A percentile compares a stretch with the other conserved stretches of the same genome.
Conservation (phyloP, 768 basidiomycete genomes). For the Mycena sanguinolenta region DNA sequence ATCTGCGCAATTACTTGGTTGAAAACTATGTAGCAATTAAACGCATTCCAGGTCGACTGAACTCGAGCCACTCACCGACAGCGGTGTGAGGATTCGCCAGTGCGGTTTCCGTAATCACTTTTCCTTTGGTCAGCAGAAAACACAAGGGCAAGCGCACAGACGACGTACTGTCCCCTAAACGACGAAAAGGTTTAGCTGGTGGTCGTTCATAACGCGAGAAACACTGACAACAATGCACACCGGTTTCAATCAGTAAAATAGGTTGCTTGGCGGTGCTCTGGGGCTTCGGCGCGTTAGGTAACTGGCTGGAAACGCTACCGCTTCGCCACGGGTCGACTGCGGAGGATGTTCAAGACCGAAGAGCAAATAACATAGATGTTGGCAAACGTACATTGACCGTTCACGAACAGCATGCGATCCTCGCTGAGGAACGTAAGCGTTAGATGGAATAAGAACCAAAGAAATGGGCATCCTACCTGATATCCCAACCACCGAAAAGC, state of each 20-base stretch:
- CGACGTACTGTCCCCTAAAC: slow-evolving; percentile 34
- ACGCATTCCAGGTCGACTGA: not conserved
- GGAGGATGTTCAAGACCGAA: not conserved
- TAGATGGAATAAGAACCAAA: too few relatives aligned
- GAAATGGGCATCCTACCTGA: slow-evolving; percentile 2
- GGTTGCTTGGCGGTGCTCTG: slow-evolving; percentile 24
- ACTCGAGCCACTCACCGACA: slow-evolving; percentile 14
- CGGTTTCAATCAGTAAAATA: slow-evolving; percentile 29
- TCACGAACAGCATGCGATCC: slow-evolving; percentile 26
- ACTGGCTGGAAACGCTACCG: slow-evolving; percentile 18
- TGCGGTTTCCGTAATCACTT: slow-evolving; percentile 33
- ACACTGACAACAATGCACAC: slow-evolving; percentile 34
- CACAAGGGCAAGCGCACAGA: not conserved
- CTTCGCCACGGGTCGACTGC: slow-evolving; percentile 31
- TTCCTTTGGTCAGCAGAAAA: not conserved
- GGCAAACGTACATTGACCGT: slow-evolving; percentile 25
- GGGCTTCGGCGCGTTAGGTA: slow-evolving; percentile 24
- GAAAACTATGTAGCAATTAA: slow-evolving; percentile 18
- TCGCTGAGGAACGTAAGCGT: slow-evolving; percentile 1
- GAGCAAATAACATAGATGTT: not conserved
- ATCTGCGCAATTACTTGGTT: slow-evolving; percentile 30
- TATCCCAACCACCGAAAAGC: slow-evolving; percentile 28
- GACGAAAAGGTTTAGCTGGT: not conserved
- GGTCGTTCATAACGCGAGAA: not conserved
- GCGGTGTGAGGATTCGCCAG: slow-evolving; percentile 29